phyloP scores from a whole-genome alignment of 192 early-diverging fungal species.

The Rhizophagus clarus region DNA sequence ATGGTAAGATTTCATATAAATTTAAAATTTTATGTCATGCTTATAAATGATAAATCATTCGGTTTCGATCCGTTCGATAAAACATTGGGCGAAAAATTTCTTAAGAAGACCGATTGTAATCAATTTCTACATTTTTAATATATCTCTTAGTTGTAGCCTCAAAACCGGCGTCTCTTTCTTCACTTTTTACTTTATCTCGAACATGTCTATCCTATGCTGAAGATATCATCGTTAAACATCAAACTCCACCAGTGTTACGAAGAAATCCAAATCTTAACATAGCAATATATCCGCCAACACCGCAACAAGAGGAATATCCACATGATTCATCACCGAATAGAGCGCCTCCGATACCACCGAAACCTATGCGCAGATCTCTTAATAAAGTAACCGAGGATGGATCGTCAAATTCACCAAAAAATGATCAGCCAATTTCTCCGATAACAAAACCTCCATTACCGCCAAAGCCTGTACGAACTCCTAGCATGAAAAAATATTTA shows the following conservation, averaged over 20 bases:
- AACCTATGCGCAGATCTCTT: conserved; percentile 21
- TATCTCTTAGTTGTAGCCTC: conserved; percentile 37
- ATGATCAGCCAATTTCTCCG: conserved; percentile 36
- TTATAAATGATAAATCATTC: conserved; percentile 15
- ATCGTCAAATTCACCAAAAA: conserved; percentile 29
- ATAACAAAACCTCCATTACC: conserved; percentile 56
- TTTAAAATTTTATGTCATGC: conserved; percentile 3
- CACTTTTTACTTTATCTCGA: conserved; percentile 44
- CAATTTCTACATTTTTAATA: conserved; percentile 6
- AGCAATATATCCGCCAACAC: conserved; percentile 38
- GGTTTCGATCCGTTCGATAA: not conserved
- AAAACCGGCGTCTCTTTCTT: conserved; percentile 41
- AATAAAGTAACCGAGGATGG: conserved; percentile 23
- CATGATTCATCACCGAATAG: conserved; percentile 15
- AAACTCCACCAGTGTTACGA: conserved; percentile 37
- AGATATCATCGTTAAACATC: conserved; percentile 48
- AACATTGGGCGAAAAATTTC: not conserved
- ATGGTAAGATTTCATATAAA: conserved; percentile 44
- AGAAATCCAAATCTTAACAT: conserved; percentile 39
- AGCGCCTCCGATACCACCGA: conserved; percentile 25
- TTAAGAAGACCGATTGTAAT: not conserved
- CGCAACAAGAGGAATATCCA: conserved; percentile 35
- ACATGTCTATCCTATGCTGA: conserved; percentile 48
- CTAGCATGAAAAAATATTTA: conserved; percentile 36
- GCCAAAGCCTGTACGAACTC: conserved; percentile 53